Evolutionary conservation across 2,329 filamentous ascomycete species (phyloP).

Genomic region (Dothistroma pini): DNA sequence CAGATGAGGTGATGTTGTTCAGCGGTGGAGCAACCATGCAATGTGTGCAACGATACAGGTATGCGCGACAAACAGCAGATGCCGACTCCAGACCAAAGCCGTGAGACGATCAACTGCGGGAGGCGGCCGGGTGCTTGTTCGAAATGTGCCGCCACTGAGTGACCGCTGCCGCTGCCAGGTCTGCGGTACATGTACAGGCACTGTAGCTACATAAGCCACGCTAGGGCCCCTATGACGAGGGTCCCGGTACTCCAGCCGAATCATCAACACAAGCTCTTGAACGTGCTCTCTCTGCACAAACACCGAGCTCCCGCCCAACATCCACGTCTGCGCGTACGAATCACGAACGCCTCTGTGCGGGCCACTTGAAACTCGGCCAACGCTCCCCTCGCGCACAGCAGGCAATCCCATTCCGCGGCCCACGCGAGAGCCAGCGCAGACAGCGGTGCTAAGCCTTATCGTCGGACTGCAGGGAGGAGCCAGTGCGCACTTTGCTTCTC

Average conservation of each 20-base stretch:
- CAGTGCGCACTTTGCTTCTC: neutral
- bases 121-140: too few relatives aligned
- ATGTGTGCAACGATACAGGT: too few relatives aligned
- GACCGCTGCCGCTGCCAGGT: too few relatives aligned
- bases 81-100: too few relatives aligned
- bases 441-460: constrained; percentile 2
- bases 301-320: neutral
- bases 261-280: neutral
- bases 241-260: neutral
- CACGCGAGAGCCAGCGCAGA: neutral
- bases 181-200: too few relatives aligned
- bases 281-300: neutral
- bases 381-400: neutral
- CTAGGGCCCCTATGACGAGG: neutral
- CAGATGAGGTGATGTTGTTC: too few relatives aligned
- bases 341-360: neutral
- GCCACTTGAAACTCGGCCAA: neutral
- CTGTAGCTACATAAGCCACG: neutral
- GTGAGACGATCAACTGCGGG: too few relatives aligned
- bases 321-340: neutral
- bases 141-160: too few relatives aligned
- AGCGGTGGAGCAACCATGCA: too few relatives aligned
- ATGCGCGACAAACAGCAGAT: too few relatives aligned
- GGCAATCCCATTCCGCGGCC: neutral
- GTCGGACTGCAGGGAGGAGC: neutral